Evolutionary conservation across 208 protist species (phyloP).

Genomic region (Leishmania martiniquensis): DNA sequence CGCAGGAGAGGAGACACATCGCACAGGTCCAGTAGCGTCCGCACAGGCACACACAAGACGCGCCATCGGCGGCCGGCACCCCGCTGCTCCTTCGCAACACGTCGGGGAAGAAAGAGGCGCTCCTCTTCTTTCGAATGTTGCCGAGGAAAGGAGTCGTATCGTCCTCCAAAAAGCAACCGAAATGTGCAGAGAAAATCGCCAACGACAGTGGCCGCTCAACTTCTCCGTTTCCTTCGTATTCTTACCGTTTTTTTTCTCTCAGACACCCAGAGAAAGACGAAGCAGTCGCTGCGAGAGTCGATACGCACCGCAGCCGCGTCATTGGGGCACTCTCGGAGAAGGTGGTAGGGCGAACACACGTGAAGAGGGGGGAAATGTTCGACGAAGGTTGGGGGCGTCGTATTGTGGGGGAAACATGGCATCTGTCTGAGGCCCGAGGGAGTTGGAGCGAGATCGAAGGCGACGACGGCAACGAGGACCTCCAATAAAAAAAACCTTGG

Average conservation of each 20-base stretch:
- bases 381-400: not conserved
- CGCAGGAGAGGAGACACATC: not conserved
- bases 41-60: not conserved
- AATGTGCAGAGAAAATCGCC: not conserved
- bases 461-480: constrained; percentile 1
- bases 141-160: not conserved
- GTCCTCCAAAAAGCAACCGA: not conserved
- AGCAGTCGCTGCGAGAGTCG: not conserved
- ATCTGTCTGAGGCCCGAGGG: not conserved
- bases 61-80: not conserved
- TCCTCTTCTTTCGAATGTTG: not conserved
- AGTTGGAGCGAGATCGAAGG: constrained; percentile 3
- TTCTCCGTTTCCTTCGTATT: not conserved
- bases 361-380: not conserved
- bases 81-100: not conserved
- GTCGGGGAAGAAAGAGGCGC: not conserved
- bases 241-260: not conserved
- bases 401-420: too few species aligned
- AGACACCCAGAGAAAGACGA: too few species aligned
- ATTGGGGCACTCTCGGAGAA: not conserved
- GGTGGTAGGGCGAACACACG: not conserved
- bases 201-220: not conserved
- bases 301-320: not conserved
- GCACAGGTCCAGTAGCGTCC: not conserved
- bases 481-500: not conserved